Evolutionary conservation across 2,329 filamentous ascomycete genomes (phyloP), one percentile per base, ranked within the genome.

Genomic region (Paecilomyces sp.): DNA sequence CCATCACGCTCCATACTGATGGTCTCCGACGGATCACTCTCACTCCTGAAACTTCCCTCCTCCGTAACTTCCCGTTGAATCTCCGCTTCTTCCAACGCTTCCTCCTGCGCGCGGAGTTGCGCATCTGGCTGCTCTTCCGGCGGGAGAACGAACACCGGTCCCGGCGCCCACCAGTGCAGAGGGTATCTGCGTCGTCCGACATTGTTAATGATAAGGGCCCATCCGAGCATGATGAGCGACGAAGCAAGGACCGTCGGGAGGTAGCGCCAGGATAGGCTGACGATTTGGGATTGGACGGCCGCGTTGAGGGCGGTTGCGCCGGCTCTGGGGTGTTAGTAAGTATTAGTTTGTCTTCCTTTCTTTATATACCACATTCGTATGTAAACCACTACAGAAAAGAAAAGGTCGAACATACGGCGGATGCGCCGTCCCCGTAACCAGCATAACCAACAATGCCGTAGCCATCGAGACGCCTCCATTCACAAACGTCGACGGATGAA

Each of bases 371-470:
- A 22, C 2, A 22, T 22, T 22, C 22, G 1, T 22, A 22, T 22
- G 2, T 22, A 22, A 2, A 22, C 22, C 22, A 22, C 2, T 1
- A 22, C 2, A 22, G 22, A 22, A 22, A 22, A 22, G 22, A 22
- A 22, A 22, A 22, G 1, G 22, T 22, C 2, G 3, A 13, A 63
- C 61, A 61, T 60, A 63, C 51, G 71, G 71, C 6, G 71, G 70
- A 53, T 74, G 71, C 1, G 66, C 69, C 5, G 70, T 72, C 7
- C 68, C 65, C 1, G 71, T 73, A 54, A 73, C 59, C 52, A 71
- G 67, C 71, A 73, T 73, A 4, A 70, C 69, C 11, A 71, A 71
- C n/a, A 73, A 63, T 0, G 70, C 69, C 9, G 69, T 71, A 13
- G 71, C 70, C n/a, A 72, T 64, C 4, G 62, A 64, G 8, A 64